Evolutionary conservation across 805 yeast genomes (phyloP).

Genomic region (Wickerhamiella dianesei): DNA sequence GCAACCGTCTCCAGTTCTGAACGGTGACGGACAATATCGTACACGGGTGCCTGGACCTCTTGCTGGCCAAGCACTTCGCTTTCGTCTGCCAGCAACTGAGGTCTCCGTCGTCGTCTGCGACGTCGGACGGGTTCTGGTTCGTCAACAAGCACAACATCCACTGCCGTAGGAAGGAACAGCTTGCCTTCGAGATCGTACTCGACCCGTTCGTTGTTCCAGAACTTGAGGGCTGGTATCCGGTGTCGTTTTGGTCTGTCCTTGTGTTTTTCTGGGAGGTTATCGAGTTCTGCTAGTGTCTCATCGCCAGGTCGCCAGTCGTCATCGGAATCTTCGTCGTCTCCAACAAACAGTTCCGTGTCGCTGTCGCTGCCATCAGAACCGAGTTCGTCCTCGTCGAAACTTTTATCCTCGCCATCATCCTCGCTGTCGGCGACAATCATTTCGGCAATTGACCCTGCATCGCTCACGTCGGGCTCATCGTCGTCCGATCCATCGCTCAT

Average conservation of each 20-base stretch:
- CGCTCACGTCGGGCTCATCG: conserved; percentile 12
- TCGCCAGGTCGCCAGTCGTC: conserved; percentile 4
- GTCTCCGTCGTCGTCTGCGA: conserved; percentile 6
- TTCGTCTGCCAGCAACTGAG: conserved; percentile 3
- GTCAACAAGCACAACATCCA: conserved; percentile 14
- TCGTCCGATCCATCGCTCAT: conserved; percentile 10
- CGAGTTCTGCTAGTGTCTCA: neutral
- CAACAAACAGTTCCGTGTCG: neutral
- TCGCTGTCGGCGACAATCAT: conserved; percentile 11
- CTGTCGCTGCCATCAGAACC: conserved; percentile 3
- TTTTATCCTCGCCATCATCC: neutral
- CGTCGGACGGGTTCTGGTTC: conserved; percentile 6
- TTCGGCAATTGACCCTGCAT: conserved; percentile 14
- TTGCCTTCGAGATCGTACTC: conserved; percentile 11
- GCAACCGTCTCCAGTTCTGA: conserved; percentile 15
- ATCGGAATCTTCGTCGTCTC: conserved; percentile 3
- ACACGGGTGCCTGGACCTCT: conserved; percentile 9
- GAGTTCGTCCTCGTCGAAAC: neutral
- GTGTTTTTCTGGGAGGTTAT: conserved; percentile 5
- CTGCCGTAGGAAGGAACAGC: conserved; percentile 12
- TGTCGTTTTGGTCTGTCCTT: conserved; percentile 7
- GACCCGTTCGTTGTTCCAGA: conserved; percentile 16
- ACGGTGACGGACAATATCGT: conserved; percentile 3
- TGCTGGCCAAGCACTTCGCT: conserved; percentile 1
- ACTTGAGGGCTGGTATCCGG: conserved; percentile 15